Base-by-base conservation (phyloP, 805 yeast species). In the Myxozyma neglecta region DNA sequence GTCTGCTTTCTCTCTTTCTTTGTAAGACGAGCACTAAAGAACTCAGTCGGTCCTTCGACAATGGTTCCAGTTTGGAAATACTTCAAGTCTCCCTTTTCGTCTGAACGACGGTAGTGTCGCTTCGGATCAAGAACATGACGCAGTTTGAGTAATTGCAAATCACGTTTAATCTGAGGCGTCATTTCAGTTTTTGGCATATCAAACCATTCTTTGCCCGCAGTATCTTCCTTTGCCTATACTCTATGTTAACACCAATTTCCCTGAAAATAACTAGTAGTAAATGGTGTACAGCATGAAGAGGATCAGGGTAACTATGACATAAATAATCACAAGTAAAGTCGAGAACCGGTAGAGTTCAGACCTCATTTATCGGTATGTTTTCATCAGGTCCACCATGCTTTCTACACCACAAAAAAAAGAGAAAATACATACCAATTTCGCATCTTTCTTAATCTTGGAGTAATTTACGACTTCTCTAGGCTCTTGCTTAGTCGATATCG, bases 71-170 rank as follows among this genome's bases (percentile, higher is more conserved):
- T 83, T 61, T 93, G 94, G 73, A 94, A 91, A 67, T 80, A 84
- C 70, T 88, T 89, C 50, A 96, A 93, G 7, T 81, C 80, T 53
- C 80, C 81, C 37, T 69, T 69, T 64, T 85, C 85, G 36, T 56
- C 58, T 11, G 59, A 67, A 14, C 59, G 59, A 75, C 89, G 90
- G 76, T 94, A 94, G 75, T 90, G 97, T 69, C 97, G 83, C 76
- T 94, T 94, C 7, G 97, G 98, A 72, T 94, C 98, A 64, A 94
- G 80, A 9, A 91, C 97, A 59, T 88, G 87, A 75, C 99, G 85
- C 77, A 93, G 89, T 71, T 90, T 86, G 62, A 94, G 79, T 14
- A 94, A 76, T 70, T 85, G 78, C 68, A 94, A 72, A 73, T 94
- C 98, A 61, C 96, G 80, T 70, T 88, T 88, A 20, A 89, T 72